These are phyloP conservation scores for Erodium chrysanthum DNA, from an alignment of 441 rosid species.

Conservation along the genomic window DNA sequence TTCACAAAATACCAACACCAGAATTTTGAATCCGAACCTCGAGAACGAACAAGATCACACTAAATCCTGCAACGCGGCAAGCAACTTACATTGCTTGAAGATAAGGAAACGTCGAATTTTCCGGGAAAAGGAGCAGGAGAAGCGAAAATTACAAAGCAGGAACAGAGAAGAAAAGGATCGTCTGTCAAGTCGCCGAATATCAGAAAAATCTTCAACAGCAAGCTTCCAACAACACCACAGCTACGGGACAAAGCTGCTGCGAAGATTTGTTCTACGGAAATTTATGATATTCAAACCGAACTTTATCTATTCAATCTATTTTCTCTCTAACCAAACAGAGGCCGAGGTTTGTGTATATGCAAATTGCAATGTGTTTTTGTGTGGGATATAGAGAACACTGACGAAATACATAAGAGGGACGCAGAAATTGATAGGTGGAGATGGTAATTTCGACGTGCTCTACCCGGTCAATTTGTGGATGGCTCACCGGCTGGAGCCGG, in stretches of 20 bases:
- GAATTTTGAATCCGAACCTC: constrained; percentile 23
- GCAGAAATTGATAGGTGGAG: constrained; percentile 15
- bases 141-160: constrained; percentile 24
- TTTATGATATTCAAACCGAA: not conserved
- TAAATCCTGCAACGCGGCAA: constrained; percentile 20
- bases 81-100: constrained; percentile 37
- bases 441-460: constrained; percentile 28
- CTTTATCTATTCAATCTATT: not conserved
- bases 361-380: constrained; percentile 9
- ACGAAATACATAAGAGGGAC: not conserved
- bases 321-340: constrained; percentile 3
- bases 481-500: constrained; percentile 44
- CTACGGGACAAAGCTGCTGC: not conserved
- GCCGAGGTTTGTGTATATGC: not conserved
- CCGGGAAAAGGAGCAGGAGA: constrained; percentile 9
- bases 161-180: constrained; percentile 18
- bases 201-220: constrained; percentile 17
- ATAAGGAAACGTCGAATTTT: constrained; percentile 25
- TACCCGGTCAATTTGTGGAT: constrained; percentile 30
- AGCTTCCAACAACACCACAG: constrained; percentile 8
- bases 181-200: constrained; percentile 19
- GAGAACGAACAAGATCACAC: constrained; percentile 15
- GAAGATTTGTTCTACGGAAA: constrained; percentile 8
- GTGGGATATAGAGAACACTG: constrained; percentile 14
- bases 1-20: not conserved